Evolutionary conservation across 768 basidiomycete species (phyloP), one percentile per base, ranked within the genome.

Genomic region (Candolleomyces aberdarensis): DNA sequence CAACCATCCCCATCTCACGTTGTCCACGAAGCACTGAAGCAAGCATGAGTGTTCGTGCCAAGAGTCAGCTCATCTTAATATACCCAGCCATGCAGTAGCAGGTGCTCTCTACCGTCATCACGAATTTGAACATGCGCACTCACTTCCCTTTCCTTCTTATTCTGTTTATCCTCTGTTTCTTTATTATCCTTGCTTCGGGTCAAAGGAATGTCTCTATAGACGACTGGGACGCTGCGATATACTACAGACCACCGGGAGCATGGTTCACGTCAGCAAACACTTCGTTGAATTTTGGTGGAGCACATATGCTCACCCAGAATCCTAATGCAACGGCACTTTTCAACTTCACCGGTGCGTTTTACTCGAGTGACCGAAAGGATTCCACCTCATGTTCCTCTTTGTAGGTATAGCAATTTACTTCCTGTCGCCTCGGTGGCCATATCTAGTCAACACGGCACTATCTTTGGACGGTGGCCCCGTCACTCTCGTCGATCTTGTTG

Each of bases 371-470:
- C 19, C 6, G 15, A 17, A 17, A 26, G 26, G 26, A 20, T 46
- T 17, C 13, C 19, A 46, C 6, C 44, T 46, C 44, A 20, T 6
- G 6, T 46, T 46, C 17, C 13, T 20, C 17, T 7, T 46, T 20
- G 32, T 32, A 78, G 77, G 77, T 19, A 66, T 72, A 4, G 74
- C 74, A n/a, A 66, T 79, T 9, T 78, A 75, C 49, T 76, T 73
- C 59, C 62, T 76, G 62, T 71, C 74, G 0, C 75, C 77, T 20
- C 65, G 69, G 15, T 80, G 78, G 78, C 78, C 78, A 15, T 81
- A 79, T 66, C 57, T 59, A 11, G 80, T 80, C 48, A 76, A 69
- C 56, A 78, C 78, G 1, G 72, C 74, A 6, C 53, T 82, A 5
- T 72, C 73, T 3, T 63, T 82, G 31, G 80, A 80, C 60, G 70